Base-by-base conservation (phyloP, 805 yeast genomes). In the Kockiozyma suomiensis region DNA sequence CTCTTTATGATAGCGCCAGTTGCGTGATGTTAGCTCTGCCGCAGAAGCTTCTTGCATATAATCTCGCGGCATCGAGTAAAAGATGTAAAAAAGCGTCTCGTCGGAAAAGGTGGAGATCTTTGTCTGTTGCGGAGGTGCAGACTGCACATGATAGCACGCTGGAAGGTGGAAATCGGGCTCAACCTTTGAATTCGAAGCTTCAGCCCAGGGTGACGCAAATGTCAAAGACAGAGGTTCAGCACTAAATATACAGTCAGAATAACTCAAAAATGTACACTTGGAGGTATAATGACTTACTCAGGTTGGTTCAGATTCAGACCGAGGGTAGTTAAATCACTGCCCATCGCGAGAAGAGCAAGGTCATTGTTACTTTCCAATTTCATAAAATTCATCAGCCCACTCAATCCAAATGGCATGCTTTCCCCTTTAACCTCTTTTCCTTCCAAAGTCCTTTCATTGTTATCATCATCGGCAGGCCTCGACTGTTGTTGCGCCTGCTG, bases 1-100 rank as follows among this genome's bases (percentile, higher is more conserved):
- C 62, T 90, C 96, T 75, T 91, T 93, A 75, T 94, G 99, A 71
- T 89, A 94, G 67, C 98, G 82, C 99, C 99, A 94, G 75, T 93
- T 94, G 69, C 99, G 81, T 64, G 85, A 85, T 69, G 90, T 90
- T 37, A 94, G 81, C 73, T 93, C 98, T 60, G 93, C 80, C 4
- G 97, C 96, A 3, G 96, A 96, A 58, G 91, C 82, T 72, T 94
- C 99, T 74, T 94, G 99, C 72, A 93, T 78, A 3, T 90, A 85
- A 72, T 94, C 97, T 56, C 90, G 85, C 4, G 99, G 97, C 78
- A 86, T 90, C 66, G 96, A 88, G 74, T 94, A 94, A 73, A 94
- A 94, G 17, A 94, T 87, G 74, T 88, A 94, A 72, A 94, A 94
- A 42, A 94, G 77, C 0, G 98, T 94, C 70, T 93, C 97, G 69